These are phyloP conservation scores for Yamadazyma aaseri DNA, from an alignment of 1,139 yeast species.

Conservation along the genomic window DNA sequence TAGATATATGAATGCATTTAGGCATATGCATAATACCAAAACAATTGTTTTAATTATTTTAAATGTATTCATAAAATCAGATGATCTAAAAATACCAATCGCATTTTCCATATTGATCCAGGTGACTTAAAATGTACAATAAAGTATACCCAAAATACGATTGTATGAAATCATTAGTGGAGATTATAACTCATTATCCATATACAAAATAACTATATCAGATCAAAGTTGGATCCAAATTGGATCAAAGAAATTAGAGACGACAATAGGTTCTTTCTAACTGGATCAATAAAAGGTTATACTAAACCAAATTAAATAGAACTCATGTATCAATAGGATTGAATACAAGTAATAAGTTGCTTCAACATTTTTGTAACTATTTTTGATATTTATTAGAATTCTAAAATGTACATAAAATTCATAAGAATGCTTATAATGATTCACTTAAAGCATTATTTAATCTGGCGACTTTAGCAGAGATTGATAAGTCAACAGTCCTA, in stretches of 20 bases:
- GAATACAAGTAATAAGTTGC: not conserved
- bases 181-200: not conserved
- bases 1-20: slow-evolving; percentile 64
- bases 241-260: no score
- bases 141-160: not conserved
- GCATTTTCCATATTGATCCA: no score
- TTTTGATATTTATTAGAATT: slow-evolving; percentile 8
- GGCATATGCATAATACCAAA: slow-evolving; percentile 18
- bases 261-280: no score
- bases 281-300: no score
- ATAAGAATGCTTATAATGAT: slow-evolving; percentile 51
- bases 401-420: slow-evolving; percentile 11
- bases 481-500: slow-evolving; percentile 91
- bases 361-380: slow-evolving; percentile 3
- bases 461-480: slow-evolving; percentile 79
- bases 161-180: not conserved
- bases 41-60: slow-evolving; percentile 5
- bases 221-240: no score
- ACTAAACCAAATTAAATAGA: no score
- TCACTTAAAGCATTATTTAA: slow-evolving; percentile 88
- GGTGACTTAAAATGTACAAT: no score
- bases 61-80: slow-evolving; percentile 2
- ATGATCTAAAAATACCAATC: no score
- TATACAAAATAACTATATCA: not conserved
- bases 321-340: no score